A percentile compares a stretch with the other conserved stretches of the same genome.
Conservation (phyloP, 768 basidiomycete genomes). For the Myochromella boudieri region DNA sequence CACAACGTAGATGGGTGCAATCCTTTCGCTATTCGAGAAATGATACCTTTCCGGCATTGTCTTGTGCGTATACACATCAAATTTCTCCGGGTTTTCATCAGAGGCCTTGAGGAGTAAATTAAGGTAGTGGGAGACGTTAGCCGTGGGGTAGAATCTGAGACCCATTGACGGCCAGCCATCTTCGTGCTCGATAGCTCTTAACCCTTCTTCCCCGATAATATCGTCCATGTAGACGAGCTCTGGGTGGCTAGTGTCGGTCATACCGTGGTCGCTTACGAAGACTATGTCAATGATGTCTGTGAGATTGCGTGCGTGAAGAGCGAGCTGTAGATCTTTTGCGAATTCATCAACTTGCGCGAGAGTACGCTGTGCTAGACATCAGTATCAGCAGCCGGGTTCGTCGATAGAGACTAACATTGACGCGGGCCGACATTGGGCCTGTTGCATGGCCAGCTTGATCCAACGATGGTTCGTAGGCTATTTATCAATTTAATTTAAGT, state of each 20-base stretch:
- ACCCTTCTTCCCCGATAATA: constrained; percentile 66
- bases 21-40: constrained; percentile 69
- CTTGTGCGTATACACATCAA: constrained; percentile 74
- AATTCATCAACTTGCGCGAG: constrained; percentile 72
- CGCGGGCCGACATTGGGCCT: constrained; percentile 66
- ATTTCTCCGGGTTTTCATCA: constrained; percentile 57
- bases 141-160: constrained; percentile 63
- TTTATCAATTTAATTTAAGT: background rate
- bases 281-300: constrained; percentile 83
- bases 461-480: constrained; percentile 82
- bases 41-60: constrained; percentile 85
- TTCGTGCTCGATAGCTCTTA: constrained; percentile 61
- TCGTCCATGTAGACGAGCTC: constrained; percentile 81
- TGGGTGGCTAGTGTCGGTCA: constrained; percentile 84
- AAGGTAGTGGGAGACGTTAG: constrained; percentile 58
- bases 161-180: constrained; percentile 94
- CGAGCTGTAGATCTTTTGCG: constrained; percentile 63
- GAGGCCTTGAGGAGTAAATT: constrained; percentile 54
- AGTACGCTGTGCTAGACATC: constrained; percentile 45
- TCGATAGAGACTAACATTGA: constrained; percentile 57
- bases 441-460: constrained; percentile 82
- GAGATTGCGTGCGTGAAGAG: constrained; percentile 69
- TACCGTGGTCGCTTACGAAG: constrained; percentile 91
- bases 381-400: background rate
- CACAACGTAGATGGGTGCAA: constrained; percentile 85